These are phyloP conservation scores for Cercospora beticola DNA, from an alignment of 2,329 filamentous ascomycete genomes.

Conservation along the genomic window DNA sequence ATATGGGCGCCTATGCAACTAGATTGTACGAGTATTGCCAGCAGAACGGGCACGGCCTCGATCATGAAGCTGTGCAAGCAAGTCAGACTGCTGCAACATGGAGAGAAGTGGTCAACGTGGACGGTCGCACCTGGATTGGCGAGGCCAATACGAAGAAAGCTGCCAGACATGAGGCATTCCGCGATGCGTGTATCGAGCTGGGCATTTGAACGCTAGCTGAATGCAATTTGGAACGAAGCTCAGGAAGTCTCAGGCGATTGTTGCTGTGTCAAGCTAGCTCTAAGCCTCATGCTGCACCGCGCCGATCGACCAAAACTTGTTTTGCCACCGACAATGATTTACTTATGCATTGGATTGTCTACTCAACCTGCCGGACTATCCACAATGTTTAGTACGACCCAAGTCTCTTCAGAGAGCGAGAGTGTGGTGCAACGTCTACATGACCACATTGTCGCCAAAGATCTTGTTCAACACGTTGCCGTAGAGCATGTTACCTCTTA, in stretches of 20 bases:
- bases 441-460: neutral
- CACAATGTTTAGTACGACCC: neutral
- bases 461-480: neutral
- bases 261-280: neutral
- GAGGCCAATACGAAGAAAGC: neutral
- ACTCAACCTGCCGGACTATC: neutral
- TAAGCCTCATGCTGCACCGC: neutral
- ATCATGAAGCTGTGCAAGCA: neutral
- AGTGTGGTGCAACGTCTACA: neutral
- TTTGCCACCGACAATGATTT: neutral
- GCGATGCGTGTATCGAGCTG: neutral
- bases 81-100: neutral
- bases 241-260: neutral
- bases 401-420: neutral
- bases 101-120: neutral
- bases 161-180: neutral
- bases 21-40: neutral
- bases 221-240: neutral
- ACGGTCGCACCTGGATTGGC: neutral
- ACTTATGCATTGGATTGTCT: neutral
- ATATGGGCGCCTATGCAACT: neutral
- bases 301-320: neutral
- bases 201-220: neutral
- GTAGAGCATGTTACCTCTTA: neutral
- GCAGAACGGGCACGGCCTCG: neutral